These are phyloP conservation scores for Candida suzukii DNA, from an alignment of 805 yeast genomes.

Conservation along the genomic window DNA sequence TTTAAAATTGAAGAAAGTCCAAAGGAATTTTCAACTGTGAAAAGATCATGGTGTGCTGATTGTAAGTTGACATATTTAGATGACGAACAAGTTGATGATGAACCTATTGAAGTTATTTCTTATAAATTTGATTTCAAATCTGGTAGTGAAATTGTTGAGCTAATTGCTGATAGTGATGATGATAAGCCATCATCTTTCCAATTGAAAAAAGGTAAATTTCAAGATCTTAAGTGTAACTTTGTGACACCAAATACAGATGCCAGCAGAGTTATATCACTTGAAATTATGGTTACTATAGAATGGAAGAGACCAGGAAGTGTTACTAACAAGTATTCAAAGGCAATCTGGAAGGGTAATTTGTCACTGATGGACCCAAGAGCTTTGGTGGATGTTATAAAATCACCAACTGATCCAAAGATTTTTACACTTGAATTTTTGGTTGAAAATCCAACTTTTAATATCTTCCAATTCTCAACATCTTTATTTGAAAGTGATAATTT, in stretches of 20 bases:
- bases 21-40: background rate
- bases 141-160: background rate
- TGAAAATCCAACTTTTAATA: conserved; percentile 71
- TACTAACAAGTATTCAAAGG: conserved; percentile 24
- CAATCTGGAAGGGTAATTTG: conserved; percentile 44
- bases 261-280: background rate
- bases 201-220: background rate
- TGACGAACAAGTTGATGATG: conserved; percentile 4
- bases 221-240: background rate
- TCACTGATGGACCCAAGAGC: conserved; percentile 70
- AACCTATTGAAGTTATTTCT: background rate
- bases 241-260: background rate
- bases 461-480: conserved; percentile 46
- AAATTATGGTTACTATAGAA: background rate
- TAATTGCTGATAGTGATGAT: background rate
- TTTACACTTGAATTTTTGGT: conserved; percentile 40
- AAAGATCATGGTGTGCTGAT: background rate
- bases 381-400: conserved; percentile 30
- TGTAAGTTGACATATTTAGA: background rate
- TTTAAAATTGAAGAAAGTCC: conserved; percentile 10
- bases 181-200: background rate
- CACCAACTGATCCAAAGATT: conserved; percentile 11
- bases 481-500: conserved; percentile 17
- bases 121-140: background rate
- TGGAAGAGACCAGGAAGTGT: background rate